Conservation (phyloP, 441 rosid genomes). For the Viola pubescens region DNA sequence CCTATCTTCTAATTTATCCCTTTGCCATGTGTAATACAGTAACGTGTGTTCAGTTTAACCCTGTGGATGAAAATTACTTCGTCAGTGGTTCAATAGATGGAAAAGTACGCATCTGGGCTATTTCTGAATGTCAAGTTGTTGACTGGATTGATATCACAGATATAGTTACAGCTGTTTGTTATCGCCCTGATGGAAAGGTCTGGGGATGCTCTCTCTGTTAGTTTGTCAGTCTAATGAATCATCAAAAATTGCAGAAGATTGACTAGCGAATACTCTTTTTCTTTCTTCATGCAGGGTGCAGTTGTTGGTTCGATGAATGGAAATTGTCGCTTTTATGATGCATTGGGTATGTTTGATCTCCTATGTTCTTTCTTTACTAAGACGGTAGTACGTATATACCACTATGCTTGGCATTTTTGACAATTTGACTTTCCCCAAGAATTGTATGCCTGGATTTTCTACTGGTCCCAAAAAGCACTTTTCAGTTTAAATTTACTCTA, state of each 20-base stretch:
- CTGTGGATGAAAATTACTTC: constrained; percentile 71
- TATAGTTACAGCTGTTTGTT: constrained; percentile 86
- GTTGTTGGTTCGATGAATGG: constrained; percentile 70
- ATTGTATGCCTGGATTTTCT: too few species aligned
- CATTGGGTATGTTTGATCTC: constrained; percentile 38
- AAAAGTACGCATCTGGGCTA: constrained; percentile 84
- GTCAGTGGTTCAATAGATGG: constrained; percentile 94
- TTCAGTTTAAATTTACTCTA: too few species aligned
- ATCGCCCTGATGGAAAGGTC: constrained; percentile 85
- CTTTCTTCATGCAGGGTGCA: constrained; percentile 43
- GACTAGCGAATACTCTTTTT: too few species aligned
- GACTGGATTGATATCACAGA: constrained; percentile 72
- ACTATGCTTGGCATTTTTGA: neutral
- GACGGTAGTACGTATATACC: neutral
- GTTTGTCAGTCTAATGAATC: neutral
- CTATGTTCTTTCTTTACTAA: neutral
- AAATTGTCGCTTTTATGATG: constrained; percentile 55
- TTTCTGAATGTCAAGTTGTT: constrained; percentile 58
- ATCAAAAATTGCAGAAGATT: neutral
- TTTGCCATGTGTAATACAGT: constrained; percentile 32
- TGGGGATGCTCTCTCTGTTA: constrained; percentile 12
- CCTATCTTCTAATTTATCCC: neutral
- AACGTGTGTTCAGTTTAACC: constrained; percentile 84
- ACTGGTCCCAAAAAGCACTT: too few species aligned
- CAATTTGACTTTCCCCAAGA: neutral